A percentile compares a stretch with the other conserved stretches of the same genome.
These are phyloP conservation scores for Plasmodium billcollinsi DNA, from an alignment of 169 alveolate species.

Conservation along the genomic window DNA sequence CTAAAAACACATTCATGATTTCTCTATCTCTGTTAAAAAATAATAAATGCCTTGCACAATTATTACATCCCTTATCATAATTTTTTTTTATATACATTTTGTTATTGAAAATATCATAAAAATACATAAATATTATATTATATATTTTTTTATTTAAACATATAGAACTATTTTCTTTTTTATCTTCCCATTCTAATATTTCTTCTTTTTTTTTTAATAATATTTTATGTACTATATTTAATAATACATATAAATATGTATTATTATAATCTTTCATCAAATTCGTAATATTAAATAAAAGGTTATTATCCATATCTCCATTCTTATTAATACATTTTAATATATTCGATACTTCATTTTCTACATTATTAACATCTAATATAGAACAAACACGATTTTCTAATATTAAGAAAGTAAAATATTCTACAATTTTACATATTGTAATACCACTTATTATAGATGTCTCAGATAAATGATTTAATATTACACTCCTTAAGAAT, in stretches of 20 bases:
- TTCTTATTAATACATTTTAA: neutral
- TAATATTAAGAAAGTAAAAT: constrained; percentile 4
- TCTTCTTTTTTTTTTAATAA: constrained; percentile 46
- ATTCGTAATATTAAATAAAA: neutral
- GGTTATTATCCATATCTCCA: neutral
- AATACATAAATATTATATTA: constrained; percentile 50
- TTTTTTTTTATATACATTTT: neutral
- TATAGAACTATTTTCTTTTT: neutral
- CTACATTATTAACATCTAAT: neutral
- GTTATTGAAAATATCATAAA: constrained; percentile 22
- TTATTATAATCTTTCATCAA: neutral
- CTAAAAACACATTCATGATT: constrained; percentile 54
- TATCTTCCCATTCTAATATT: neutral
- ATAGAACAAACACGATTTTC: neutral
- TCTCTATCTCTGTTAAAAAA: constrained; percentile 70
- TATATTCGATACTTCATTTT: neutral
- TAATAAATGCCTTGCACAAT: constrained; percentile 4
- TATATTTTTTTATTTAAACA: constrained; percentile 13
- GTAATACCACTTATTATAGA: constrained; percentile 70
- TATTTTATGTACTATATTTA: constrained; percentile 22
- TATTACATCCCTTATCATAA: neutral
- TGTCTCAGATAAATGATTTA: constrained; percentile 55
- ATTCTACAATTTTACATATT: constrained; percentile 41
- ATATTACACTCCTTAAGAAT: constrained; percentile 26
- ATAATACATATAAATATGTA: constrained; percentile 19